phyloP scores from a whole-genome alignment of 2,329 filamentous ascomycete species.

The Alternaria incomplexa region DNA sequence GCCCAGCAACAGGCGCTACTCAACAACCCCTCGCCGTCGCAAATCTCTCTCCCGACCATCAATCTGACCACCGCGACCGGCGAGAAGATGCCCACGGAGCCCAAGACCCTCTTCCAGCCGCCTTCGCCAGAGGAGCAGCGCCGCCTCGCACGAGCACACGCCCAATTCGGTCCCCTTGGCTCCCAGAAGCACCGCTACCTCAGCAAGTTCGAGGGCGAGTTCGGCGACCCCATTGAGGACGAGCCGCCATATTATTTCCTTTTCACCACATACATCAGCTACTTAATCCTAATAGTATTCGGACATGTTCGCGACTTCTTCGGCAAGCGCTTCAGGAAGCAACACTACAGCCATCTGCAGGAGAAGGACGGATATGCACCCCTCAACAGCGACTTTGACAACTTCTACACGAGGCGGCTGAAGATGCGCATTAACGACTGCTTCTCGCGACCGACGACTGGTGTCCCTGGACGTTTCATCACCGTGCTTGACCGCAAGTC shows the following conservation, averaged over 20 bases:
- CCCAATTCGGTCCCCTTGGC: constrained; percentile 87
- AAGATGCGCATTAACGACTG: constrained; percentile 97
- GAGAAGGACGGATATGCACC: constrained; percentile 89
- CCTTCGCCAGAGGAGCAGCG: constrained; percentile 83
- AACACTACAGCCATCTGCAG: constrained; percentile 84
- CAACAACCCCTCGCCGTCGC: constrained; percentile 67
- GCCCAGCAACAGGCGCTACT: constrained; percentile 65
- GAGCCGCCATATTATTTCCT: constrained; percentile 97
- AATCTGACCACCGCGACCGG: constrained; percentile 86
- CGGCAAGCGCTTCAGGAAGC: constrained; percentile 89
- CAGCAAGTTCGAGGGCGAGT: constrained; percentile 83
- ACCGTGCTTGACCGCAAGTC: constrained; percentile 90
- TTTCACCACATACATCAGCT: constrained; percentile 97
- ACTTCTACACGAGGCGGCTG: constrained; percentile 91
- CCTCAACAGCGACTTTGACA: constrained; percentile 97
- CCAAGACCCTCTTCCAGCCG: constrained; percentile 84
- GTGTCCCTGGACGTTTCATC: constrained; percentile 92
- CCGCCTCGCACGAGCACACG: constrained; percentile 76
- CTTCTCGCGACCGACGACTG: constrained; percentile 89
- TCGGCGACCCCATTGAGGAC: constrained; percentile 86
- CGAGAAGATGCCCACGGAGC: constrained; percentile 75
- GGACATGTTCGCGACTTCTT: constrained; percentile 98
- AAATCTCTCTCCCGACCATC: constrained; percentile 85
- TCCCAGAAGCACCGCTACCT: constrained; percentile 84
- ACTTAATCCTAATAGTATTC: constrained; percentile 92